A percentile compares a stretch with the other conserved stretches of the same genome.
phyloP scores from a whole-genome alignment of 495 filamentous ascomycete genomes.

The Symbiotaphrina buchneri region DNA sequence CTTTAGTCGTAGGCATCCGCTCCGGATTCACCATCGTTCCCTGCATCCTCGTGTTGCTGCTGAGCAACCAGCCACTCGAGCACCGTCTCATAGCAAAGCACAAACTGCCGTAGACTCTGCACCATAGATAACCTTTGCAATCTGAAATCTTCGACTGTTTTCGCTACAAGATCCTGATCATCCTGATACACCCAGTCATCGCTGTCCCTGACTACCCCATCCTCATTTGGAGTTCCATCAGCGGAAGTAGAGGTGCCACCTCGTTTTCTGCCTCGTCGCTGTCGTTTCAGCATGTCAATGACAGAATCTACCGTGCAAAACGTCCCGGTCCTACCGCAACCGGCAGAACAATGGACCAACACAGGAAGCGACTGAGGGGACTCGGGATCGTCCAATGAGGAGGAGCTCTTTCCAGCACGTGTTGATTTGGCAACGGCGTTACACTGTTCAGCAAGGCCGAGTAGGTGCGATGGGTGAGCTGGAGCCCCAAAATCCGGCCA shows the following conservation, averaged over 20 bases:
- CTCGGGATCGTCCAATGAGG: conserved; percentile 21
- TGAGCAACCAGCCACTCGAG: conserved; percentile 60
- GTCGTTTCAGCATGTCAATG: conserved; percentile 75
- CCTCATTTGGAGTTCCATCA: conserved; percentile 5
- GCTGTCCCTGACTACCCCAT: conserved; percentile 15
- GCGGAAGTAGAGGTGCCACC: conserved; percentile 13
- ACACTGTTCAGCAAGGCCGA: conserved; percentile 71
- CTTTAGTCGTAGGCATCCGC: too few relatives aligned
- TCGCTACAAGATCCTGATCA: conserved; percentile 53
- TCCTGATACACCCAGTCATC: conserved; percentile 30
- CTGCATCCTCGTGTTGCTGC: conserved; percentile 6
- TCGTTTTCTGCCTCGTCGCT: conserved; percentile 24
- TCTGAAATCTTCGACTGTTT: conserved; percentile 76
- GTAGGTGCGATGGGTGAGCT: conserved; percentile 64
- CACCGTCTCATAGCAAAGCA: conserved; percentile 89
- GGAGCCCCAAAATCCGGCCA: conserved; percentile 97
- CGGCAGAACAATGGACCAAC: conserved; percentile 86
- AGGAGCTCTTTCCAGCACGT: conserved; percentile 7
- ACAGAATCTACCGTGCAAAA: conserved; percentile 95
- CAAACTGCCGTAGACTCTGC: conserved; percentile 82
- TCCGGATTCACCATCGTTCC: too few relatives aligned
- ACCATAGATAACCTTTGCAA: conserved; percentile 88
- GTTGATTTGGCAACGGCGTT: conserved; percentile 26
- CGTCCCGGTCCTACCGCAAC: conserved; percentile 84
- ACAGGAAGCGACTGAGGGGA: conserved; percentile 38